A percentile compares a stretch with the other conserved stretches of the same genome.
Evolutionary conservation across 2,329 filamentous ascomycete genomes (phyloP).

Genomic region (Aspergillus candidus): DNA sequence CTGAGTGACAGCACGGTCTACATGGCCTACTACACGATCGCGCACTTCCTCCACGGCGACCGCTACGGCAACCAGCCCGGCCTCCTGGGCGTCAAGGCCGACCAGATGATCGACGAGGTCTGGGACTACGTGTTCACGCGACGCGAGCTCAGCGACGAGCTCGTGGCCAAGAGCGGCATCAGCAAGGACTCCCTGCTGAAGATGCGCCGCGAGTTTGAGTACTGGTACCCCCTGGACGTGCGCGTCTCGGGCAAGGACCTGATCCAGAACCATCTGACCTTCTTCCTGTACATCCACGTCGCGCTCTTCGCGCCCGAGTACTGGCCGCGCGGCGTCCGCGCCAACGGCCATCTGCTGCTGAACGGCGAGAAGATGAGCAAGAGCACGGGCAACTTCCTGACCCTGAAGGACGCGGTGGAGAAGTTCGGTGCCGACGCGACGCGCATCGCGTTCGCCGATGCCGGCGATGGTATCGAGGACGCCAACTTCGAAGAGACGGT

Average conservation of each 20-base stretch:
- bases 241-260: conserved; percentile 87
- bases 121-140: conserved; percentile 95
- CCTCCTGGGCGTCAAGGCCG: conserved; percentile 61
- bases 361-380: conserved; percentile 99
- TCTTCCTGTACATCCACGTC: conserved; percentile 89
- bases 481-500: conserved; percentile 97
- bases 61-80: conserved; percentile 74
- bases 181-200: conserved; percentile 65
- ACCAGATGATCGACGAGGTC: conserved; percentile 89
- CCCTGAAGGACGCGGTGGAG: conserved; percentile 72
- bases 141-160: conserved; percentile 60
- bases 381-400: conserved; percentile 95
- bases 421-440: conserved; percentile 95
- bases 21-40: conserved; percentile 57
- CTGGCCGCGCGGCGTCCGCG: conserved; percentile 80
- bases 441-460: conserved; percentile 85
- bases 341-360: conserved; percentile 87
- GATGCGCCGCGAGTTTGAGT: conserved; percentile 89
- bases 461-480: conserved; percentile 88
- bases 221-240: conserved; percentile 92
- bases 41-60: conserved; percentile 68
- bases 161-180: conserved; percentile 63
- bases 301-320: conserved; percentile 82
- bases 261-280: conserved; percentile 89
- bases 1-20: conserved; percentile 91